Percentiles rank a stretch among this genome's conserved stretches.
Conservation (phyloP, 2,329 filamentous ascomycete genomes). For the Fusarium keratoplasticum region DNA sequence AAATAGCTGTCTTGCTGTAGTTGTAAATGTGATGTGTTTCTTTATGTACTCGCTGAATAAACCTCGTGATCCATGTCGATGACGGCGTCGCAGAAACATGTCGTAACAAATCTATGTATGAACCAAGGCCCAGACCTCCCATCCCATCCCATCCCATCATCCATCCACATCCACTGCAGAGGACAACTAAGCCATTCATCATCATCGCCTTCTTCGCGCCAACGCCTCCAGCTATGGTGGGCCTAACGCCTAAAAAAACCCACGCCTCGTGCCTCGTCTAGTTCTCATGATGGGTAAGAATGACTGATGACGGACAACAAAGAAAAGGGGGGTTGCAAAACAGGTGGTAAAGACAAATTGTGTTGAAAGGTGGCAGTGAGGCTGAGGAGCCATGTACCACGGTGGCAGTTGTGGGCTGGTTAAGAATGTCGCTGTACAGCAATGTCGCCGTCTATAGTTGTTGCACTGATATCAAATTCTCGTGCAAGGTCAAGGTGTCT, state of each 20-base stretch:
- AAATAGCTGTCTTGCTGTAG: not conserved
- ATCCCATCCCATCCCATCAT: constrained; percentile 26
- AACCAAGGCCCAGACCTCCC: constrained; percentile 18
- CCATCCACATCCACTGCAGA: constrained; percentile 4
- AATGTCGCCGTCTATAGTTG: constrained; percentile 15
- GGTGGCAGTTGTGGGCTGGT: not conserved
- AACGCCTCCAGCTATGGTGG: constrained; percentile 30
- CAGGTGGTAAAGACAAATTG: constrained; percentile 22
- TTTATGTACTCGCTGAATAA: constrained; percentile 32
- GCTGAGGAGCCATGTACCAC: constrained; percentile 2
- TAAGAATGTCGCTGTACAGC: constrained; percentile 3
- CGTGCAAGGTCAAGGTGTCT: not conserved
- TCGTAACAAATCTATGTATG: constrained; percentile 41
- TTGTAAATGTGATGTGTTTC: constrained; percentile 7
- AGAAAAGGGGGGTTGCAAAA: constrained; percentile 20
- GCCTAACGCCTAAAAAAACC: constrained; percentile 31
- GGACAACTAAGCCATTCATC: constrained; percentile 13
- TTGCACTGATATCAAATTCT: constrained; percentile 11
- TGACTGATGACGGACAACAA: constrained; percentile 23
- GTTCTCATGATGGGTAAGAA: constrained; percentile 21
- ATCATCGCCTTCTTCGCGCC: constrained; percentile 29
- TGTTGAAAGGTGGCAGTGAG: not conserved
- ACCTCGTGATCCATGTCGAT: constrained; percentile 35
- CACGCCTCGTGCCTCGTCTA: constrained; percentile 23
- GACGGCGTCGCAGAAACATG: constrained; percentile 33